A percentile compares a stretch with the other conserved stretches of the same genome.
Conservation (phyloP, 1,284 basidiomycete genomes). For the Ustilago cynodontis region DNA sequence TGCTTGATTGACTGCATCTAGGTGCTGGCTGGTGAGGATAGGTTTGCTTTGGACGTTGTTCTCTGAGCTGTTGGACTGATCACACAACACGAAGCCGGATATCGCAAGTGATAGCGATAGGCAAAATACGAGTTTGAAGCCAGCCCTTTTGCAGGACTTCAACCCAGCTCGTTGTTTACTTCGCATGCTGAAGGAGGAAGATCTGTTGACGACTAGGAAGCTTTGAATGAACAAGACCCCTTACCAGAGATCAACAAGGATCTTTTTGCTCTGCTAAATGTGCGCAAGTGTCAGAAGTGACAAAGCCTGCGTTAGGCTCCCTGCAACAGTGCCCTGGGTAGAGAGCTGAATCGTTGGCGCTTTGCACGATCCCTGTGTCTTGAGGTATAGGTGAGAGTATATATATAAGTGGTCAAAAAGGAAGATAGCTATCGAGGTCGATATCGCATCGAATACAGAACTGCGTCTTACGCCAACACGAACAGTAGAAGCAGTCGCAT, state of each 20-base stretch:
- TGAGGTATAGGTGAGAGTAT: neutral
- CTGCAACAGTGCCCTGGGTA: neutral
- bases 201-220: too few relatives aligned
- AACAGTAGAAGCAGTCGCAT: too few relatives aligned
- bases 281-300: neutral
- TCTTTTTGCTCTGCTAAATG: too few relatives aligned
- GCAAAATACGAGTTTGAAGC: neutral
- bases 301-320: neutral
- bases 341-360: neutral
- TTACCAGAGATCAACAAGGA: too few relatives aligned
- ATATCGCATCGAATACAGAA: neutral
- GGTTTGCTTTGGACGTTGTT: neutral
- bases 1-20: conserved; percentile 16
- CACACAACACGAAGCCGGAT: conserved; percentile 6
- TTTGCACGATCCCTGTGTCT: neutral
- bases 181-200: neutral
- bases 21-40: neutral
- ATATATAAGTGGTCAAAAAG: neutral
- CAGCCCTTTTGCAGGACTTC: neutral
- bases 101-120: conserved; percentile 1
- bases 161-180: neutral
- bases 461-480: too few relatives aligned
- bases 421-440: neutral
- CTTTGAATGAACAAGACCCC: too few relatives aligned
- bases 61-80: neutral